Conservation (phyloP, 495 filamentous ascomycete genomes). For the Aspergillus indologenus region DNA sequence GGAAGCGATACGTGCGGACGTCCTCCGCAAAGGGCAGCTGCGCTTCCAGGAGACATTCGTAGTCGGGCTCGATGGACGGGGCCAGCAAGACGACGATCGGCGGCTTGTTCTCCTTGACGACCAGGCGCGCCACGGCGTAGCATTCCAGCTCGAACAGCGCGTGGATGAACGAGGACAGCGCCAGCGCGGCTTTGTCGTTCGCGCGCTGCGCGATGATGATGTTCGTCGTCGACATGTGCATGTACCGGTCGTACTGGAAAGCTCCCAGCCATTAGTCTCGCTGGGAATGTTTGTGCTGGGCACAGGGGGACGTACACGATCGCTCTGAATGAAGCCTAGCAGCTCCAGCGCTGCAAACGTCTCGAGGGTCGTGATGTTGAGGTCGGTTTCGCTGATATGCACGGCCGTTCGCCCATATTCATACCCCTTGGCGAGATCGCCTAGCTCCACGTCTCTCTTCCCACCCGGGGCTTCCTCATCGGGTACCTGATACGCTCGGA, state of each 20-base stretch:
- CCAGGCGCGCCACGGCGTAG: conserved; percentile 84
- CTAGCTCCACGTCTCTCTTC: conserved; percentile 78
- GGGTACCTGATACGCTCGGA: conserved; percentile 75
- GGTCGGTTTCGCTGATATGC: conserved; percentile 78
- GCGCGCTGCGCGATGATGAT: conserved; percentile 68
- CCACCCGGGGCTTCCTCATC: conserved; percentile 71
- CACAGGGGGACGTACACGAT: conserved; percentile 56
- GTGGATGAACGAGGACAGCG: conserved; percentile 86
- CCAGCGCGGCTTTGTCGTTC: conserved; percentile 73
- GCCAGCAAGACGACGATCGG: conserved; percentile 80
- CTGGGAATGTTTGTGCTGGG: neutral
- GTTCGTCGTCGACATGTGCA: conserved; percentile 75
- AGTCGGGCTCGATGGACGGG: conserved; percentile 73
- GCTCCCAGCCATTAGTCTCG: conserved; percentile 15
- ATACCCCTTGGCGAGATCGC: conserved; percentile 88
- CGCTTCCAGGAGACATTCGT: conserved; percentile 85
- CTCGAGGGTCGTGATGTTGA: conserved; percentile 76
- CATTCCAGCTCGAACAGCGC: conserved; percentile 81
- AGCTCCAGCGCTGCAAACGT: conserved; percentile 72
- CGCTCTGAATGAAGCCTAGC: conserved; percentile 76
- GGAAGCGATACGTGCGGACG: conserved; percentile 81
- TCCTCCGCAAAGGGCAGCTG: conserved; percentile 96
- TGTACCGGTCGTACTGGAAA: conserved; percentile 73
- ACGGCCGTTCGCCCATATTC: conserved; percentile 92
- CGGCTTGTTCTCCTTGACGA: conserved; percentile 72